Percentiles rank a stretch among this genome's conserved stretches.
phyloP scores from a whole-genome alignment of 2,329 filamentous ascomycete genomes.

The Rhexocercosporidium sp. region DNA sequence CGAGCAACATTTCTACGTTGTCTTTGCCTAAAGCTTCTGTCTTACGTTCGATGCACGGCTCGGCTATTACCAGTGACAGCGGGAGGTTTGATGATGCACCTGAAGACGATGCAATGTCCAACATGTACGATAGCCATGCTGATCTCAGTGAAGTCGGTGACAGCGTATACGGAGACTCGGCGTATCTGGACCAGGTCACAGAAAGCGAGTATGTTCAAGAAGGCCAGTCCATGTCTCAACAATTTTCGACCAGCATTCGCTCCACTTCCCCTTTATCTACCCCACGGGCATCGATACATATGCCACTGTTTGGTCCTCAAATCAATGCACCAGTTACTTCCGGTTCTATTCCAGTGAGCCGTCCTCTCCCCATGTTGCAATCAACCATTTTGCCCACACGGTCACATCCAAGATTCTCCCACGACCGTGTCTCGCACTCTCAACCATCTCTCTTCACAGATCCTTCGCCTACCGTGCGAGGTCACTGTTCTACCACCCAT shows the following conservation, averaged over 20 bases:
- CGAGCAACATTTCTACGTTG: slow-evolving; percentile 24
- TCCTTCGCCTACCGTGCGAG: background rate
- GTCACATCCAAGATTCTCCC: slow-evolving; percentile 34
- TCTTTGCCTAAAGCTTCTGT: slow-evolving; percentile 25
- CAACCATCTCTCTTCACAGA: slow-evolving; percentile 32
- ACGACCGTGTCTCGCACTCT: slow-evolving; percentile 39
- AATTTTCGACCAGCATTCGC: slow-evolving; percentile 5
- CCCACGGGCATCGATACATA: slow-evolving; percentile 55
- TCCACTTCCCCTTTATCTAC: slow-evolving; percentile 51
- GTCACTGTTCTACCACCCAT: background rate
- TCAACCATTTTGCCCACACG: slow-evolving; percentile 38
- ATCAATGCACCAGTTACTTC: slow-evolving; percentile 38
- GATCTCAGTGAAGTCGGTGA: slow-evolving; percentile 35
- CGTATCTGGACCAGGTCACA: slow-evolving; percentile 40
- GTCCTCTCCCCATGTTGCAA: slow-evolving; percentile 28
- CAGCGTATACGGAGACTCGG: slow-evolving; percentile 39
- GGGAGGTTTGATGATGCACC: slow-evolving; percentile 43
- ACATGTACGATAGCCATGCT: slow-evolving; percentile 30
- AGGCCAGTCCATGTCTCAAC: slow-evolving; percentile 21
- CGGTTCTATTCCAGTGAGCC: background rate
- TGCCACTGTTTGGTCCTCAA: slow-evolving; percentile 11
- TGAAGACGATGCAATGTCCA: slow-evolving; percentile 38
- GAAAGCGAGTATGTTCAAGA: slow-evolving; percentile 40
- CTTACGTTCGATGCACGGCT: slow-evolving; percentile 24
- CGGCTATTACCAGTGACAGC: slow-evolving; percentile 36